Conservation (phyloP, 352 stramenopile species). For the Globisporangium barbulae region DNA sequence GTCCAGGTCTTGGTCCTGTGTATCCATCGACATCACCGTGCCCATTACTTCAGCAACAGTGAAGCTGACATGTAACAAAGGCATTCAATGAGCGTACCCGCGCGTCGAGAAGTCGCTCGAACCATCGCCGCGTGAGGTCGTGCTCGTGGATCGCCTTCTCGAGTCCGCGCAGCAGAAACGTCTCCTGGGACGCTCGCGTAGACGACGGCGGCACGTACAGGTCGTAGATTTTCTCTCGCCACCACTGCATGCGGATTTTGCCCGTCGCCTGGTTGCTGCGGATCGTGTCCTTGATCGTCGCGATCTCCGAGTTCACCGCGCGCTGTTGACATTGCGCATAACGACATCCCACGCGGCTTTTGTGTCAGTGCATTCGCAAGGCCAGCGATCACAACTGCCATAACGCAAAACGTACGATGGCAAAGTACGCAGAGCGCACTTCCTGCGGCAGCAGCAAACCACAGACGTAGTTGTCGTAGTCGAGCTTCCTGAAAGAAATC, state of each 20-base stretch:
- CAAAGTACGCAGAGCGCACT: conserved; percentile 69
- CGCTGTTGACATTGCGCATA: conserved; percentile 33
- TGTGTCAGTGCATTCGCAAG: neutral
- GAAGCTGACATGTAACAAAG: neutral
- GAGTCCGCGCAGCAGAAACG: conserved; percentile 69
- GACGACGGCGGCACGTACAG: conserved; percentile 40
- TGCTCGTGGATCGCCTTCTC: conserved; percentile 61
- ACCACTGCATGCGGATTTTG: conserved; percentile 93
- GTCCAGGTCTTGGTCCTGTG: conserved; percentile 79
- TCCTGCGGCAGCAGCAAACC: conserved; percentile 66
- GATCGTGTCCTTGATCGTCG: conserved; percentile 86
- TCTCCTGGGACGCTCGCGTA: conserved; percentile 30
- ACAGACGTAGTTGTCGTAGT: conserved; percentile 85
- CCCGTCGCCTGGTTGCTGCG: conserved; percentile 82
- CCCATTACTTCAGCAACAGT: neutral
- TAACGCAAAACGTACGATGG: conserved; percentile 46
- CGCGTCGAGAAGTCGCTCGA: conserved; percentile 89
- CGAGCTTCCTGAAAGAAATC: conserved; percentile 50
- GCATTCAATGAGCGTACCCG: conserved; percentile 28
- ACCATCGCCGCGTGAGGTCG: conserved; percentile 86
- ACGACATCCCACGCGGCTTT: neutral
- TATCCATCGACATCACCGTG: neutral
- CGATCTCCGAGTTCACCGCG: conserved; percentile 89
- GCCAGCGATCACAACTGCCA: neutral
- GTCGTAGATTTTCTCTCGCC: conserved; percentile 80